Conservation (phyloP, 768 basidiomycete genomes). For the Kwoniella sp. region DNA sequence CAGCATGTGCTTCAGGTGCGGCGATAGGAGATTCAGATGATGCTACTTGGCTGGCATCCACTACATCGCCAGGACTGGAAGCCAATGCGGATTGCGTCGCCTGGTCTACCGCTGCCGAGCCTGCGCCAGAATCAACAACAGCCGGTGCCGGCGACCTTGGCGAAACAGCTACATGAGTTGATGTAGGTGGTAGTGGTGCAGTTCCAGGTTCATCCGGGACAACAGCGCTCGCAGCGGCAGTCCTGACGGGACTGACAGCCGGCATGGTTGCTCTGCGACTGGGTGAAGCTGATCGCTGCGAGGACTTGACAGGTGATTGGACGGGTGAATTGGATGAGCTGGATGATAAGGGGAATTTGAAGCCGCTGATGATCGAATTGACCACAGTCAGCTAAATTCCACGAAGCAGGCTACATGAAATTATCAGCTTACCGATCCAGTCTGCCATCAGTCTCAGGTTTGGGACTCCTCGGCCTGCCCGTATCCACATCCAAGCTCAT, state of each 20-base stretch:
- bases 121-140: background rate
- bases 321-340: constrained; percentile 18
- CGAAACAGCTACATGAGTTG: constrained; percentile 4
- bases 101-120: background rate
- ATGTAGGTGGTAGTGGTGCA: constrained; percentile 1
- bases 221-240: background rate
- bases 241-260: constrained; percentile 1
- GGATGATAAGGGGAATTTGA: constrained; percentile 50
- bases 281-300: constrained; percentile 9
- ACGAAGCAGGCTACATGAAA: background rate
- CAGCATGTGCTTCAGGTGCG: background rate
- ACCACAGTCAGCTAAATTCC: background rate
- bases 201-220: background rate
- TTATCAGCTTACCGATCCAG: constrained; percentile 42
- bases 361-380: constrained; percentile 28
- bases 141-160: background rate
- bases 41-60: background rate
- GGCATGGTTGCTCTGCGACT: constrained; percentile 10
- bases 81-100: background rate
- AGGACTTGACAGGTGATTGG: constrained; percentile 11
- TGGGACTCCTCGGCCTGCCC: constrained; percentile 49
- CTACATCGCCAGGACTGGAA: background rate
- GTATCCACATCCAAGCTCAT: constrained; percentile 30
- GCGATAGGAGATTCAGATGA: background rate
- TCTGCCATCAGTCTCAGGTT: constrained; percentile 54